Base-by-base conservation (phyloP, 768 basidiomycete genomes). In the Multifurca ochricompacta region DNA sequence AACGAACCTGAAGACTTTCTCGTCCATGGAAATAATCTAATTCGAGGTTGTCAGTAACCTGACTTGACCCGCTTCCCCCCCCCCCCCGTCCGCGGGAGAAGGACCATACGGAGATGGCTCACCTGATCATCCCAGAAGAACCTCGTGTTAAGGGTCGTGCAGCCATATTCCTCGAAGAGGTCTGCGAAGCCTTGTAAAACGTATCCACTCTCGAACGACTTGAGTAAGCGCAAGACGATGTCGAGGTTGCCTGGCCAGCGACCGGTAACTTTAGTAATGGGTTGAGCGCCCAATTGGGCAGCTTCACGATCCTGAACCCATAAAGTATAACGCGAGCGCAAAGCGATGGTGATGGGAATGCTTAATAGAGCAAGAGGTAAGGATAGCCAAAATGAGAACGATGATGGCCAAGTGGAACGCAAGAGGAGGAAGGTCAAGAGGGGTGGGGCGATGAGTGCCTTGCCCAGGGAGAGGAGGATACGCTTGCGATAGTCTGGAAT, bases 181-280 rank as follows among this genome's bases (percentile, higher is more conserved):
- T 64, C 60, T 3, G 51, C 42, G 31, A 66, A 65, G 3, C 51
- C 64, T 21, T 68, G 66, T 7, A 62, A 62, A 25, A 63, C 54
- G 32, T 69, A 70, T 28, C 58, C 63, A 1, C 41, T 52, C 21
- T 62, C 53, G 27, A 62, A 57, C 4, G 62, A 60, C 32, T 56
- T 61, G 39, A 65, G 55, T 2, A 65, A 44, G n/a, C 49, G 37
- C 8, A 65, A 52, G 31, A 67, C 47, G 30, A 70, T 35, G 51
- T 70, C 69, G 35, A 70, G 32, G 46, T 69, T 69, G 9, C 69
- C 69, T 1, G 66, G 68, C 62, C 67, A 66, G 53, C 62, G 63
- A 23, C 68, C 68, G 7, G 51, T 34, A n/a, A 69, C 63, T n/a
- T 60, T 59, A 10, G 68, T 61, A 41, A 67, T 59, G 9, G 61